These are phyloP conservation scores for Lepidium africanum DNA, from an alignment of 345 rosid genomes.

Conservation along the genomic window DNA sequence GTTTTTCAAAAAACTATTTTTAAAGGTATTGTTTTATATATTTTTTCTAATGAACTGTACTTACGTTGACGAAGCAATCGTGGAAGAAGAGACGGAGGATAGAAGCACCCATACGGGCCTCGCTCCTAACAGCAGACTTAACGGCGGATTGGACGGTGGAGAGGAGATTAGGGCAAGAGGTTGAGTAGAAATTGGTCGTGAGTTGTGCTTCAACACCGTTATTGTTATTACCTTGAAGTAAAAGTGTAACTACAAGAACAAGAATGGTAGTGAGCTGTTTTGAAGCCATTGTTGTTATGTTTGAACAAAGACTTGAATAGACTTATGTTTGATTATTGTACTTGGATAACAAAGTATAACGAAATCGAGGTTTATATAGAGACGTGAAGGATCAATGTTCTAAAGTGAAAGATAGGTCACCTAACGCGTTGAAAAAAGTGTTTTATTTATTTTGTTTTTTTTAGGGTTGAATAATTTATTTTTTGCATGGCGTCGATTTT, in stretches of 20 bases:
- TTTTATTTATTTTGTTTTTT: slow-evolving; percentile 12
- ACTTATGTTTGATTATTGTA: slow-evolving; percentile 7
- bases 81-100: slow-evolving; percentile 84
- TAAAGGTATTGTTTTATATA: too few species aligned
- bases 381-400: slow-evolving; percentile 5
- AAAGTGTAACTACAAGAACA: slow-evolving; percentile 27
- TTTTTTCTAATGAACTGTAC: background rate
- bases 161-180: slow-evolving; percentile 54
- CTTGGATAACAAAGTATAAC: background rate
- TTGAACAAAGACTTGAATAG: background rate
- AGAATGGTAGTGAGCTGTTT: slow-evolving; percentile 14
- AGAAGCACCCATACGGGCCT: slow-evolving; percentile 71
- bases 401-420: slow-evolving; percentile 39
- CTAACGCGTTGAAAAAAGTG: slow-evolving; percentile 50
- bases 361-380: slow-evolving; percentile 39
- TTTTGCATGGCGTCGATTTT: slow-evolving; percentile 8
- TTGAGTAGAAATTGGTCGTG: slow-evolving; percentile 50
- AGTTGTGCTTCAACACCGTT: slow-evolving; percentile 54
- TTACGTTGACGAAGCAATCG: slow-evolving; percentile 91
- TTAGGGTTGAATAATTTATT: background rate
- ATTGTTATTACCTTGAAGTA: slow-evolving; percentile 21
- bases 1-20: too few species aligned
- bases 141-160: slow-evolving; percentile 43
- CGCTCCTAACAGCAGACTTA: slow-evolving; percentile 44
- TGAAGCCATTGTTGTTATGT: slow-evolving; percentile 25